Conservation (phyloP, 192 early-diverging fungal genomes). For the Kickxella alabastrina region DNA sequence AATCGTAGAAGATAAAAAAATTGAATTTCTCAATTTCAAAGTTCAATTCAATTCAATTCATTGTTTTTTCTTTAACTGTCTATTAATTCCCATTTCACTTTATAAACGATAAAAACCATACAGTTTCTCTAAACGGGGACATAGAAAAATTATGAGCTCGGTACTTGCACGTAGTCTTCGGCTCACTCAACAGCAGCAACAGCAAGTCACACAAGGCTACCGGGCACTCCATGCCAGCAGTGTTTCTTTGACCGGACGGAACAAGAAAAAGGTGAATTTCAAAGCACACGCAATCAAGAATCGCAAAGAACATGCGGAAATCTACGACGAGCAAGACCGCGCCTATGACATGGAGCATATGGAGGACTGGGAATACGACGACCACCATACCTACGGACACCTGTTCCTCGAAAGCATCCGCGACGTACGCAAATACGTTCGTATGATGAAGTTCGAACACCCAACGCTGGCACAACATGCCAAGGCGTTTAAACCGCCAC, state of each 20-base stretch:
- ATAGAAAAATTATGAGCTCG: no score
- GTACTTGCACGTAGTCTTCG: no score
- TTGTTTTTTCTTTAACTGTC: no score
- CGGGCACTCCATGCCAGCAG: slow-evolving; percentile 30
- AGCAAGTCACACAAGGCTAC: no score
- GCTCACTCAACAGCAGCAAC: no score
- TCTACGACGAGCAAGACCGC: slow-evolving; percentile 38
- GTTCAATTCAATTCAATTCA: no score
- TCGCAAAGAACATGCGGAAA: slow-evolving; percentile 27
- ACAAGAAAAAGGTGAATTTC: slow-evolving; percentile 18
- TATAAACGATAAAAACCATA: no score
- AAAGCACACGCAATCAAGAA: slow-evolving; percentile 9
- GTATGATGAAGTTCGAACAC: slow-evolving; percentile 41
- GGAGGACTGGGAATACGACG: slow-evolving; percentile 24
- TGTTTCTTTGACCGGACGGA: slow-evolving; percentile 26
- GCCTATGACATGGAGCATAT: slow-evolving; percentile 14
- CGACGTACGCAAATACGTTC: slow-evolving; percentile 46
- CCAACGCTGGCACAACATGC: slow-evolving; percentile 36
- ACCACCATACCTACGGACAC: slow-evolving; percentile 43
- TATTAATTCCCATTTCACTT: no score
- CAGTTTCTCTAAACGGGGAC: no score
- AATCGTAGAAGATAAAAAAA: no score
- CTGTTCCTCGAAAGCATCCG: slow-evolving; percentile 37
- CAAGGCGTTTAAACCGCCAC: slow-evolving; percentile 34
- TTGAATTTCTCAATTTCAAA: no score